phyloP scores from a whole-genome alignment of 495 filamentous ascomycete species.

The Lindgomyces ingoldianus region DNA sequence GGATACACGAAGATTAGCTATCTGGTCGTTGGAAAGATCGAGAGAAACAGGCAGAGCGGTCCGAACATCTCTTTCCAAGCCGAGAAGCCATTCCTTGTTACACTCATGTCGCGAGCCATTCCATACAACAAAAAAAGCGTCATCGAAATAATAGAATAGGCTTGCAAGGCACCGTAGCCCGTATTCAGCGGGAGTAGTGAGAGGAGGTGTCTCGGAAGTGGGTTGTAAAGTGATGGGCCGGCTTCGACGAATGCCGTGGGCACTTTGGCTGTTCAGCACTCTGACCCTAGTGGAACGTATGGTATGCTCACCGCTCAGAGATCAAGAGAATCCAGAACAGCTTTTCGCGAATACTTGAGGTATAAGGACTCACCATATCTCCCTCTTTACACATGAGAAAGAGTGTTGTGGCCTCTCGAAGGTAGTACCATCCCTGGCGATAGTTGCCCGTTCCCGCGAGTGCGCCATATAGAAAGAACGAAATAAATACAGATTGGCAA shows the following conservation, averaged over 20 bases:
- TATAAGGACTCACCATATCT: background rate
- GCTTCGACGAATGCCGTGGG: slow-evolving; percentile 17
- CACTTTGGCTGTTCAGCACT: background rate
- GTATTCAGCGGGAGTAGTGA: background rate
- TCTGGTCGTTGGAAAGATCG: slow-evolving; percentile 19
- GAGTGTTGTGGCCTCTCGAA: slow-evolving; percentile 21
- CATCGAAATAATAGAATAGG: slow-evolving; percentile 20
- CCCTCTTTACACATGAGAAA: slow-evolving; percentile 7
- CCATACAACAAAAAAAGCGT: slow-evolving; percentile 22
- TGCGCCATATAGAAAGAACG: slow-evolving; percentile 26
- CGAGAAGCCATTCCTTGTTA: slow-evolving; percentile 19
- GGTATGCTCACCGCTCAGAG: slow-evolving; percentile 12
- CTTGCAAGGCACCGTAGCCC: slow-evolving; percentile 2
- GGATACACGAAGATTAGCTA: slow-evolving; percentile 25
- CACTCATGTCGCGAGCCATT: slow-evolving; percentile 19
- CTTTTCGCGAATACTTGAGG: background rate
- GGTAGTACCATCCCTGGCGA: slow-evolving; percentile 22
- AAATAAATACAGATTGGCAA: slow-evolving; percentile 9
- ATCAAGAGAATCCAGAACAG: slow-evolving; percentile 22
- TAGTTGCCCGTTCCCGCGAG: slow-evolving; percentile 17
- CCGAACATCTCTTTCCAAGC: slow-evolving; percentile 16
- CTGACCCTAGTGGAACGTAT: background rate
- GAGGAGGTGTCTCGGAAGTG: background rate
- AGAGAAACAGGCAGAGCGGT: slow-evolving; percentile 12
- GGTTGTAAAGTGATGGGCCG: slow-evolving; percentile 25